phyloP scores from a whole-genome alignment of 148 eudicot species.

The Rhododendron henanense region DNA sequence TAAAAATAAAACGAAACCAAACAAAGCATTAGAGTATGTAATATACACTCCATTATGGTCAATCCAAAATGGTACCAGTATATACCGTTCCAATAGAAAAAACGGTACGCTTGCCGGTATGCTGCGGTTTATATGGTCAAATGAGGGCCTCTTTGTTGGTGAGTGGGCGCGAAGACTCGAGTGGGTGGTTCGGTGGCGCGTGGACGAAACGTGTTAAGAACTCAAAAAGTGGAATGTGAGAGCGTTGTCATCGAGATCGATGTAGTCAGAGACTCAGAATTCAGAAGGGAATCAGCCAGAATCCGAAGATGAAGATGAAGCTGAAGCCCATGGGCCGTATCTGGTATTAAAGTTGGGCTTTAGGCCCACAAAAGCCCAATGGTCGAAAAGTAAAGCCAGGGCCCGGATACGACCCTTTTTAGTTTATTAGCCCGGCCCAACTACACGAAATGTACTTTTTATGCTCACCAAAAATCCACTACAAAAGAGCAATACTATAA shows the following conservation, averaged over 20 bases:
- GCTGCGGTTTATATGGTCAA: neutral
- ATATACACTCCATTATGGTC: too few relatives aligned
- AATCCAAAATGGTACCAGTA: too few relatives aligned
- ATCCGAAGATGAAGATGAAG: neutral
- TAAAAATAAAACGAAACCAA: too few relatives aligned
- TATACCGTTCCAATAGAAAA: too few relatives aligned
- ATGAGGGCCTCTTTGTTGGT: neutral
- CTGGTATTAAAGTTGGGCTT: neutral
- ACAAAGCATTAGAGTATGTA: too few relatives aligned
- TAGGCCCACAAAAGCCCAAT: neutral
- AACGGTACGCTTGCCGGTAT: too few relatives aligned
- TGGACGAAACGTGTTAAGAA: neutral
- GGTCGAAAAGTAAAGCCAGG: neutral
- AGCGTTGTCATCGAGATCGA: neutral
- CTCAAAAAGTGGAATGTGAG: neutral
- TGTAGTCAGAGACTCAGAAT: neutral
- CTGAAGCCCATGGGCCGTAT: neutral
- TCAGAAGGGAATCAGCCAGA: neutral
- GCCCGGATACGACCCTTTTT: too few relatives aligned
- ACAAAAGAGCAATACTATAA: too few relatives aligned
- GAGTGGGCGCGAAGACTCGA: neutral
- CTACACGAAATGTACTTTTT: neutral
- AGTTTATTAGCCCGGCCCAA: neutral
- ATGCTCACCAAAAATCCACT: too few relatives aligned
- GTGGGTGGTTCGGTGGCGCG: neutral